Conservation (phyloP, 2,329 filamentous ascomycete species). For the Alternaria viburni region DNA sequence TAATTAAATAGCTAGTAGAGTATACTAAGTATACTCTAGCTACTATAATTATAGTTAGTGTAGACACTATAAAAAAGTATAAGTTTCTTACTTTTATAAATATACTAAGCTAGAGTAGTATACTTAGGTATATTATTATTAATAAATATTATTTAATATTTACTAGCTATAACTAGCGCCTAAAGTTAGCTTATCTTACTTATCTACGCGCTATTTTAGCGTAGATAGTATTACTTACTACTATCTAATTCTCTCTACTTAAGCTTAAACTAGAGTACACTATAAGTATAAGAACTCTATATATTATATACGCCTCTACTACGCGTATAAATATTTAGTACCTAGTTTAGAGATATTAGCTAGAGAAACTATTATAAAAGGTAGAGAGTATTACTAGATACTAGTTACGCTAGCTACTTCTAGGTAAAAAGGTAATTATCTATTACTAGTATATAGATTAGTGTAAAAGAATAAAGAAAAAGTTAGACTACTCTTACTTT, state of each 20-base stretch:
- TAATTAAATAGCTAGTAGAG: neutral
- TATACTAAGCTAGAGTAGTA: conserved; percentile 10
- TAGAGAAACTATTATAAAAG: no score
- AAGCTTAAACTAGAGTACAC: no score
- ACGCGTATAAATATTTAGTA: no score
- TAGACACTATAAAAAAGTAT: neutral
- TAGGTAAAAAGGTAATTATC: conserved; percentile 19
- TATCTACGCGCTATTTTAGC: conserved; percentile 14
- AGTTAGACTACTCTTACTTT: conserved; percentile 18
- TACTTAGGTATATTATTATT: conserved; percentile 21
- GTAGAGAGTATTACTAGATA: neutral
- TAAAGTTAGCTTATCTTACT: conserved; percentile 14
- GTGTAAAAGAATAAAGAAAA: conserved; percentile 9
- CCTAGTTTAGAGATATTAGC: no score
- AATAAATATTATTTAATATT: conserved; percentile 27
- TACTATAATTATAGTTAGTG: conserved; percentile 19
- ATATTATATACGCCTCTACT: no score
- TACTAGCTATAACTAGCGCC: conserved; percentile 14
- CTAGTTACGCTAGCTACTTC: neutral
- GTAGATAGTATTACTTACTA: conserved; percentile 16
- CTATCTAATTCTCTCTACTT: neutral
- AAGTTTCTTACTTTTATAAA: conserved; percentile 15
- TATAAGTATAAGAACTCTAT: no score
- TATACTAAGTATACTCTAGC: conserved; percentile 13
- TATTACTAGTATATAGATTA: conserved; percentile 18